Evolutionary conservation across 2,329 filamentous ascomycete species (phyloP), one percentile per base, ranked within the genome.

Genomic region (Botrytis paeoniae): DNA sequence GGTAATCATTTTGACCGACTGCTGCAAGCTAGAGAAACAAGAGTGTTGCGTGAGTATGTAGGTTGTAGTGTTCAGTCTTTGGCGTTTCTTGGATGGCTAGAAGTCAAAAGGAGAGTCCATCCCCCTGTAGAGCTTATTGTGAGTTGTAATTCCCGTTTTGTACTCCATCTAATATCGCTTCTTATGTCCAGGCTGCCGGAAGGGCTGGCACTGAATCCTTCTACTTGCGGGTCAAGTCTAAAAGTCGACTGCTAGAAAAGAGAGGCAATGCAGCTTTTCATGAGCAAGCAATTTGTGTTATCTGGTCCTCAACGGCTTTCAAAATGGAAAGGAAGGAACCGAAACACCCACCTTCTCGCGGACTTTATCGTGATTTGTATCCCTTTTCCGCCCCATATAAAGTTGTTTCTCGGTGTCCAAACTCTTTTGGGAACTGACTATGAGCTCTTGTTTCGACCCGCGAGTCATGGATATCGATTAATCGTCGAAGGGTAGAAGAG

Each of bases 41-140:
- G 7, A 32, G 51, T 1, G 6, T 16, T 8, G 3, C 5, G 14
- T 54, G 51, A 29, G 0, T 18, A 3, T n/a, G n/a, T 3, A 54
- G 1, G 5, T 29, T 54, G 12, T 8, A 4, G 1, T 29, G 3
- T 57, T 9, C 6, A 16, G n/a, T 3, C 7, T 8, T 29, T 4
- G 3, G 3, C 51, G n/a, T 54, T n/a, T 16, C 48, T 54, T 54
- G 12, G 6, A n/a, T 54, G 4, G 0, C 10, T n/a, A 1, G 12
- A 14, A 16, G 3, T 25, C 16, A n/a, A 54, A 3, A n/a, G 48
- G 2, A 3, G 25, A 54, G 48, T 54, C 2, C 5, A 0, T 1
- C 48, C 0, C 5, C 16, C 5, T 12, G 5, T 2, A 0, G 12
- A 16, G 2, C 12, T 54, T 54, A 6, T n/a, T n/a, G 2, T n/a